Conservation (phyloP, 106 monocot genomes). For the Platanthera zijinensis region DNA sequence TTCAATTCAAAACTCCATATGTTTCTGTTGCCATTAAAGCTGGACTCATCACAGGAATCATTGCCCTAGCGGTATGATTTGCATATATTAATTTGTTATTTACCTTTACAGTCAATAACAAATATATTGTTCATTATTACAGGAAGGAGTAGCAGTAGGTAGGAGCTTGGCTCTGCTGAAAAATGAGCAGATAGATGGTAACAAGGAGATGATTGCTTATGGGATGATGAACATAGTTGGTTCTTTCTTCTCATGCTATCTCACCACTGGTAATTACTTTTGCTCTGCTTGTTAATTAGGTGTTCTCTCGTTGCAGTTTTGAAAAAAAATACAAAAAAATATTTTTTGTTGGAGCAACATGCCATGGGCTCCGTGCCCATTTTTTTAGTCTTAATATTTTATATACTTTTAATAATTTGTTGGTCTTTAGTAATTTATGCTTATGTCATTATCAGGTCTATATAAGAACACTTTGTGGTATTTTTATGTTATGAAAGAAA, state of each 20-base stretch:
- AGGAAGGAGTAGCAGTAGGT: conserved; percentile 87
- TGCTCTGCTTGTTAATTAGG: no score
- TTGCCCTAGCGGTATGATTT: conserved; percentile 63
- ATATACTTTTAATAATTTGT: no score
- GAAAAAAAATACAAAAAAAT: no score
- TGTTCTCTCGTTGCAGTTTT: no score
- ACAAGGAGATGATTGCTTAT: conserved; percentile 85
- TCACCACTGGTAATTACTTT: conserved; percentile 38
- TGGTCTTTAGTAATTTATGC: no score
- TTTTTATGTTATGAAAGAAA: no score
- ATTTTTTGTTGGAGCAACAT: no score
- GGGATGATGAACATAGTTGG: conserved; percentile 76
- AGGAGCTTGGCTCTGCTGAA: conserved; percentile 52
- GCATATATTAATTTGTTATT: not conserved
- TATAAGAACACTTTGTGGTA: no score
- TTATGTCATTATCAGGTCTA: no score
- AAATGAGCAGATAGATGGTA: conserved; percentile 65
- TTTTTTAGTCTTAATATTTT: no score
- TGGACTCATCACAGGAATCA: conserved; percentile 51
- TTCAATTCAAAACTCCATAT: conserved; percentile 36
- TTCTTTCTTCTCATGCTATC: conserved; percentile 68
- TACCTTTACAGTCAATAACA: not conserved
- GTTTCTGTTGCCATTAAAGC: conserved; percentile 39
- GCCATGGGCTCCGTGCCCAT: no score
- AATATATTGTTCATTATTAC: not conserved